Evolutionary conservation across 1,284 basidiomycete species (phyloP).

Genomic region (Phenoliferia sp.): DNA sequence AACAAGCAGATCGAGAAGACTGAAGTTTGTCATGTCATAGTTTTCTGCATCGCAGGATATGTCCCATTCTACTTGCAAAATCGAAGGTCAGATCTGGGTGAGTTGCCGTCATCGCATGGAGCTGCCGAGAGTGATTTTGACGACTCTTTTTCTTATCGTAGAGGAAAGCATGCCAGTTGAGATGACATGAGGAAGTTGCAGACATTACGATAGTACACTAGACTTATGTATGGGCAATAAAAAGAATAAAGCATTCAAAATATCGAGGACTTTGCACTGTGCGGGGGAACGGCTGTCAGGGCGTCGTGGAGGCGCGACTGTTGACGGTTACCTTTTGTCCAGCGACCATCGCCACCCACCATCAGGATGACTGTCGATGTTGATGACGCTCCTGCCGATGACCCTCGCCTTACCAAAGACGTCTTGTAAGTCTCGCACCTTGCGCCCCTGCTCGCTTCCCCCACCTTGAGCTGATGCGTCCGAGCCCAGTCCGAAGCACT

Average conservation of each 20-base stretch:
- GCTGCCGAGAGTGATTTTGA: too few species aligned
- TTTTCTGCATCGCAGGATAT: slow-evolving; percentile 24
- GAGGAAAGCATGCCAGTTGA: neutral
- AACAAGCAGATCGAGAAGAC: too few species aligned
- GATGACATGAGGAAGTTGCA: neutral
- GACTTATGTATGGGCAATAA: too few species aligned
- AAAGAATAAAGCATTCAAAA: too few species aligned
- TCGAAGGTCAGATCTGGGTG: neutral
- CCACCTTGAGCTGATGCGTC: neutral
- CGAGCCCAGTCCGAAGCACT: slow-evolving; percentile 66
- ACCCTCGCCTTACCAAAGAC: neutral
- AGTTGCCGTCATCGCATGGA: too few species aligned
- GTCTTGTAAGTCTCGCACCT: neutral
- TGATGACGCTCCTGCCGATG: neutral
- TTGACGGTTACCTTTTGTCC: too few species aligned
- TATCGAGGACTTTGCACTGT: too few species aligned
- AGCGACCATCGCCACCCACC: too few species aligned
- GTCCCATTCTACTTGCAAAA: slow-evolving; percentile 26
- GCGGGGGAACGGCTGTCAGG: too few species aligned
- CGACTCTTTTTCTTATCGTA: neutral
- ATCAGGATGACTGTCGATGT: too few species aligned
- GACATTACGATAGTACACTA: too few species aligned
- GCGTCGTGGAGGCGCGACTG: too few species aligned
- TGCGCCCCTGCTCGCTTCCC: neutral
- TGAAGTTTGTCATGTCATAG: neutral